Evolutionary conservation across 2,329 filamentous ascomycete species (phyloP).

Genomic region (Thielaviopsis musarum): DNA sequence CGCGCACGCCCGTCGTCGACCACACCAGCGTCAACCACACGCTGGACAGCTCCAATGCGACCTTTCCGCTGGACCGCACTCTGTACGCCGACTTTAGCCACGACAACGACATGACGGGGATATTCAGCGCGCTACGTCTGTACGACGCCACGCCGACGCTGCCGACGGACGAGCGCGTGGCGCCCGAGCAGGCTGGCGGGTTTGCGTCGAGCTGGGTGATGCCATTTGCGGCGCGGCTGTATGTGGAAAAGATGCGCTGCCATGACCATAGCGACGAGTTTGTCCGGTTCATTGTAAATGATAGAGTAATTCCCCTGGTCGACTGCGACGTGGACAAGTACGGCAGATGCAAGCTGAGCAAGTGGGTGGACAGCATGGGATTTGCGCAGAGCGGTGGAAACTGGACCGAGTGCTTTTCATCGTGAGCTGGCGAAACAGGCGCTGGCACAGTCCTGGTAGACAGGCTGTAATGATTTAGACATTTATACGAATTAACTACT

Average conservation of each 20-base stretch:
- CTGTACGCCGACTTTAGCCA: slow-evolving; percentile 87
- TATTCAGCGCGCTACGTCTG: slow-evolving; percentile 62
- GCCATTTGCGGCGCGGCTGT: slow-evolving; percentile 65
- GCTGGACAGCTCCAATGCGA: slow-evolving; percentile 46
- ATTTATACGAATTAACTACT: too few species aligned
- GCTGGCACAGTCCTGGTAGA: neutral
- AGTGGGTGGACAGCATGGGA: slow-evolving; percentile 56
- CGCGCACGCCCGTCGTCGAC: slow-evolving; percentile 49
- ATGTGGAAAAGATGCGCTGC: slow-evolving; percentile 78
- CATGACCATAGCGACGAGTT: slow-evolving; percentile 40
- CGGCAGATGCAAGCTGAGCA: slow-evolving; percentile 52
- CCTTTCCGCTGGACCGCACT: slow-evolving; percentile 52
- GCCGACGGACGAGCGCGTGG: slow-evolving; percentile 31
- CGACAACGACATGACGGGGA: slow-evolving; percentile 69
- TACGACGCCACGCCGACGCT: slow-evolving; percentile 49
- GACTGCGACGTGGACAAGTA: slow-evolving; percentile 52
- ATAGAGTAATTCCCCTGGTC: slow-evolving; percentile 56
- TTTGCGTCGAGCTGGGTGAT: slow-evolving; percentile 66
- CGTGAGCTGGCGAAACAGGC: slow-evolving; percentile 2
- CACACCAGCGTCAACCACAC: slow-evolving; percentile 63
- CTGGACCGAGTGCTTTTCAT: slow-evolving; percentile 50
- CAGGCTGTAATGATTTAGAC: too few species aligned
- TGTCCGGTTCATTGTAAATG: slow-evolving; percentile 69
- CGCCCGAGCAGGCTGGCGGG: slow-evolving; percentile 39
- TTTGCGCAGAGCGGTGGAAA: slow-evolving; percentile 57